Percentiles rank a stretch among this genome's conserved stretches.
phyloP scores from a whole-genome alignment of 352 stramenopile genomes.

The Globisporangium megalacanthum region DNA sequence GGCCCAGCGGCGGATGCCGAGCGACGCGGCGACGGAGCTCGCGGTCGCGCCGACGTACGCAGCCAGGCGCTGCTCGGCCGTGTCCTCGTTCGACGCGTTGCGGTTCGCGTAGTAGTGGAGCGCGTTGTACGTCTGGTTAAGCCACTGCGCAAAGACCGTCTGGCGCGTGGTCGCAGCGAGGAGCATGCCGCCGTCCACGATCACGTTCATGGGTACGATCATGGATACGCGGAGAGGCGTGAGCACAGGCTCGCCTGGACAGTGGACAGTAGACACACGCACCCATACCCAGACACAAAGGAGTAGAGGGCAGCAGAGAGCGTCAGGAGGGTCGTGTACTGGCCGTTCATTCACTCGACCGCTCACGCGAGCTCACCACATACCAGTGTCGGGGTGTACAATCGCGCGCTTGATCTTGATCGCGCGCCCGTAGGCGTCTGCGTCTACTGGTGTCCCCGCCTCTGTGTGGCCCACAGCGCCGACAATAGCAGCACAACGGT shows the following conservation, averaged over 20 bases:
- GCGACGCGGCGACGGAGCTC: slow-evolving; percentile 68
- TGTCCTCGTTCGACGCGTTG: slow-evolving; percentile 83
- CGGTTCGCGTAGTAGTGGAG: slow-evolving; percentile 88
- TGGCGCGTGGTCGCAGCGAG: slow-evolving; percentile 55
- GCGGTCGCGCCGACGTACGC: slow-evolving; percentile 73
- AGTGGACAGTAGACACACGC: not conserved
- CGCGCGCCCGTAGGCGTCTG: slow-evolving; percentile 35
- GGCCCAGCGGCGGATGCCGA: slow-evolving; percentile 58
- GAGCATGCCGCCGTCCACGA: slow-evolving; percentile 81
- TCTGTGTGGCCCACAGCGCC: slow-evolving; percentile 10
- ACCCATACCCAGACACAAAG: too few species aligned
- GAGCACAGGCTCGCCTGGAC: slow-evolving; percentile 40
- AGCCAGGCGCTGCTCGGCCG: slow-evolving; percentile 49
- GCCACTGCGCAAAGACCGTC: slow-evolving; percentile 77
- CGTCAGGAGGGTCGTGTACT: not conserved
- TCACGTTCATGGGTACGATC: slow-evolving; percentile 85
- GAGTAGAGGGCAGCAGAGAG: not conserved
- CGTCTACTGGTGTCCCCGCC: slow-evolving; percentile 31
- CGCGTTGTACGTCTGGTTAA: slow-evolving; percentile 90
- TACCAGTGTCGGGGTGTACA: slow-evolving; percentile 69
- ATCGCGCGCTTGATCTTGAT: slow-evolving; percentile 67
- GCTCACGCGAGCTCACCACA: not conserved
- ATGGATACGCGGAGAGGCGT: slow-evolving; percentile 75
- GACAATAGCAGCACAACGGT: not conserved
- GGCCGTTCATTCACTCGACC: not conserved